phyloP scores from a whole-genome alignment of 768 basidiomycete genomes.

The Agaricus blazei region DNA sequence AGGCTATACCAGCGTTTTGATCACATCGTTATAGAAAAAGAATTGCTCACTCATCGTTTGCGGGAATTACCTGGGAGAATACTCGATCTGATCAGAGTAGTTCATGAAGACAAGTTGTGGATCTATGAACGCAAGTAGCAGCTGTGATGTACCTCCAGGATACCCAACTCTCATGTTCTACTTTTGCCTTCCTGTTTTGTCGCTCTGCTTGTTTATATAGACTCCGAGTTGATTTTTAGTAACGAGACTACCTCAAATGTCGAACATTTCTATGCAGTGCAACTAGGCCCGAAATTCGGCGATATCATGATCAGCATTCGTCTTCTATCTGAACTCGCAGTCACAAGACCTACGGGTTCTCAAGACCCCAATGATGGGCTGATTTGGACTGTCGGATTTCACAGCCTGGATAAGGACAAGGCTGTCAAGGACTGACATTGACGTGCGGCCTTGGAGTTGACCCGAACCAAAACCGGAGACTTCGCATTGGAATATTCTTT shows the following conservation, averaged over 20 bases:
- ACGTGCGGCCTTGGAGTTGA: no score
- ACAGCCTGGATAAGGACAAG: no score
- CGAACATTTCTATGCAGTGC: no score
- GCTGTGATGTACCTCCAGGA: background rate
- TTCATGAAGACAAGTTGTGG: conserved; percentile 14
- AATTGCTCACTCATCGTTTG: background rate
- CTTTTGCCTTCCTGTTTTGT: background rate
- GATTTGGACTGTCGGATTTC: no score
- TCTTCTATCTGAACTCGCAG: no score
- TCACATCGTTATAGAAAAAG: conserved; percentile 7
- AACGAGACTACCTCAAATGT: background rate
- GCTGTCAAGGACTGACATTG: no score
- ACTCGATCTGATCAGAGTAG: conserved; percentile 7
- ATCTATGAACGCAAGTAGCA: conserved; percentile 13
- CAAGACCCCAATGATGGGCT: no score
- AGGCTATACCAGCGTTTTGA: conserved; percentile 45
- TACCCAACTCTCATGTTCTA: background rate
- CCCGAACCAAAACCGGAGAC: no score
- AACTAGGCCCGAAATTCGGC: no score
- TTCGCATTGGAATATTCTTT: no score
- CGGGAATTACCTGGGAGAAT: background rate
- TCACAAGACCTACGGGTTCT: no score
- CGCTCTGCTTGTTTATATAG: background rate
- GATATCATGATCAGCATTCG: no score
- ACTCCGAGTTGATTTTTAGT: background rate